Evolutionary conservation across 305 asterid species (phyloP).

Genomic region (Fraxinus paxiana): DNA sequence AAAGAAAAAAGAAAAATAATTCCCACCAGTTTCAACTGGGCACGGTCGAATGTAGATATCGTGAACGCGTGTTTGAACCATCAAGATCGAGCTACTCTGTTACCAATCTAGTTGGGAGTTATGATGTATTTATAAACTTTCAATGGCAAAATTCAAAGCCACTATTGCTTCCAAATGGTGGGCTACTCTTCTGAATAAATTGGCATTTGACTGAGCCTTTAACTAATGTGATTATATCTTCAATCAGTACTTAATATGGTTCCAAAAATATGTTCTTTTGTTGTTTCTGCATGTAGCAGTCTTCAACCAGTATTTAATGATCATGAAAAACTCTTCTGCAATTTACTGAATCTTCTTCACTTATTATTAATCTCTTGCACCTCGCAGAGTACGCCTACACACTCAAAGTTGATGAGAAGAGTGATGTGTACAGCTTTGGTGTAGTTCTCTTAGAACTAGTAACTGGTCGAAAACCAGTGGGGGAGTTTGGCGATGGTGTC

Average conservation of each 20-base stretch:
- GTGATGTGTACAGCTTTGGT: constrained; percentile 49
- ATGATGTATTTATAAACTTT: neutral
- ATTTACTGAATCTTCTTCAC: neutral
- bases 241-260: neutral
- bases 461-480: constrained; percentile 40
- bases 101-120: neutral
- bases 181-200: neutral
- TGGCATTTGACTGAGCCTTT: neutral
- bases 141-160: neutral
- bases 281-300: neutral
- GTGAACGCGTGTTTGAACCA: neutral
- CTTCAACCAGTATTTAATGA: neutral
- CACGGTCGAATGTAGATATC: no score
- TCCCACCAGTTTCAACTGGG: no score
- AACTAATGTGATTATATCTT: neutral
- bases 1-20: no score
- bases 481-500: constrained; percentile 37
- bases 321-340: neutral
- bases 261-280: neutral
- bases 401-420: constrained; percentile 44
- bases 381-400: constrained; percentile 48
- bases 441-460: constrained; percentile 43
- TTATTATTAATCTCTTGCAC: neutral
- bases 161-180: neutral
- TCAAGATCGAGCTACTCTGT: neutral